Evolutionary conservation across 768 basidiomycete genomes (phyloP), one percentile per base, ranked within the genome.

Genomic region (Dioszegia crocea): DNA sequence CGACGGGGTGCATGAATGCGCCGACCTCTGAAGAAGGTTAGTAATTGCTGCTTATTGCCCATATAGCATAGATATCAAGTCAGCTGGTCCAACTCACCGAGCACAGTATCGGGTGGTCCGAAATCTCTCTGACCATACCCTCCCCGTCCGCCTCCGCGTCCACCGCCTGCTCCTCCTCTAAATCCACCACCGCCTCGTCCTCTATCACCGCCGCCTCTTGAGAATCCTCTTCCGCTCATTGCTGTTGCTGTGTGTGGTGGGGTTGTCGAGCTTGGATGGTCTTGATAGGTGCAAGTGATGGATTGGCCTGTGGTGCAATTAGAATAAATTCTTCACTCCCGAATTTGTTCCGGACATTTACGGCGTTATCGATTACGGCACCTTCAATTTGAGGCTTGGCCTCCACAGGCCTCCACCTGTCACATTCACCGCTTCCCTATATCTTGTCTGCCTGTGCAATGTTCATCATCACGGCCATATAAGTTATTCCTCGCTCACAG

Each of bases 1-100:
- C 94, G 39, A 98, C 94, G 14, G 93, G 88, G 75, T 98, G 96
- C 30, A 91, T 74, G 76, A 98, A 96, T 1, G 86, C 80, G 57
- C 93, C 92, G 80, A 94, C 86, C 80, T 96, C 93, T 96, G 67
- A 26, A 46, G 14, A n/a, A 19, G 16, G 12, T 16, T 11, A n/a
- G n/a, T n/a, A n/a, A n/a, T n/a, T n/a, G n/a, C n/a, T n/a, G n/a
- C n/a, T n/a, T n/a, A n/a, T n/a, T n/a, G n/a, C n/a, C n/a, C n/a
- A n/a, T n/a, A n/a, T n/a, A n/a, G n/a, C n/a, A n/a, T n/a, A n/a
- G n/a, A n/a, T n/a, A n/a, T n/a, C n/a, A n/a, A n/a, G n/a, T n/a
- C n/a, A n/a, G n/a, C n/a, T 10, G 49, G 31, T 33, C 30, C 11
- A 21, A 70, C 80, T 57, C 31, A 79, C 80, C 80, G 27, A 76